Base-by-base conservation (phyloP, 257 asterid species). In the Knoxia roxburghii region DNA sequence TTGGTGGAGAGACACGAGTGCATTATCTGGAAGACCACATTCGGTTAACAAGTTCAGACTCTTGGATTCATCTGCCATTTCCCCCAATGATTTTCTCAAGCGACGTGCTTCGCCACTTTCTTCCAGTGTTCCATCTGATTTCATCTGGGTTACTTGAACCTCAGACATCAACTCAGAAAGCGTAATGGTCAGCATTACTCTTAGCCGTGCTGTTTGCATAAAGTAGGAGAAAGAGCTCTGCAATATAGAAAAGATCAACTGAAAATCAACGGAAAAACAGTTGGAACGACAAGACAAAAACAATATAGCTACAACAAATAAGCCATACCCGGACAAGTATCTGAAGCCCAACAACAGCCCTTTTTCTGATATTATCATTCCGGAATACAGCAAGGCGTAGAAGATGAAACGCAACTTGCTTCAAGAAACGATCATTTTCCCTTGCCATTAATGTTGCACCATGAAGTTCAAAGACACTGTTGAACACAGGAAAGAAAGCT, bases 131-230 rank as follows among this genome's bases (percentile, higher is more conserved):
- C 99, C 97, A 78, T 94, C 99, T 72, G 95, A 73, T 78, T 77
- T 94, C 95, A 88, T 88, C 75, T 85, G 97, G 37, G 96, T 94
- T 68, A 94, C 95, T 87, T 85, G 97, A 75, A 94, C 97, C 80
- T 94, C 99, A 76, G 99, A 94, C 97, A 90, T 94, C 88, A 94
- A 80, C 85, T 94, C 99, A 12, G 99, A 94, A 69, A 94, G 73
- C 29, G 99, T 94, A 68, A 94, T 94, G 49, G 97, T 94, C 53
- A 94, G 81, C 86, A 94, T 95, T 57, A 84, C 99, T 66, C 97
- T 87, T 78, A 94, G 76, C 74, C 97, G 84, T 63, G 90, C 91
- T 35, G 96, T 82, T 82, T 94, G 97, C 81, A 49, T 75, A 71
- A 83, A 85, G 86, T 87, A 77, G 35, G 95, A 84, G 86, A 90